Conservation (phyloP, 768 basidiomycete species). For the Sistotremastrum niveocremeum region DNA sequence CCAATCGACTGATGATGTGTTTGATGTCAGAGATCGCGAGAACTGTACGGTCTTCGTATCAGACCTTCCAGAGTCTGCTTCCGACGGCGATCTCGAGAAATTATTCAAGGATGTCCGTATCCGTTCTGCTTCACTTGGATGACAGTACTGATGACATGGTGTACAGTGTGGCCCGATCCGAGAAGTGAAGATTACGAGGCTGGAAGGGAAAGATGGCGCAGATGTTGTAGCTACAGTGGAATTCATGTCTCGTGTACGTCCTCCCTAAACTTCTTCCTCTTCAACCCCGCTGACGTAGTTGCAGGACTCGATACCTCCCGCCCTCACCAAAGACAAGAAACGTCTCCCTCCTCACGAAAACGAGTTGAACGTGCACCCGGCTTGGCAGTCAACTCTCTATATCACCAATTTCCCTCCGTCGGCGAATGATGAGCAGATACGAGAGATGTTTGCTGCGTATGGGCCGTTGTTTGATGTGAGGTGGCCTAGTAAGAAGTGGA, state of each 20-base stretch:
- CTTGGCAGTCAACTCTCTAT: conserved; percentile 90
- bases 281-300: conserved; percentile 1
- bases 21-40: conserved; percentile 69
- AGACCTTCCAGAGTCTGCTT: conserved; percentile 41
- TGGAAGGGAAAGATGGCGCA: conserved; percentile 22
- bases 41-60: conserved; percentile 84
- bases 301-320: conserved; percentile 72
- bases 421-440: conserved; percentile 61
- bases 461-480: conserved; percentile 88
- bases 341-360: conserved; percentile 40
- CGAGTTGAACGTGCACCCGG: conserved; percentile 77
- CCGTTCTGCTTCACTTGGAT: background rate
- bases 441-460: conserved; percentile 73
- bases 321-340: conserved; percentile 92
- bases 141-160: background rate
- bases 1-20: background rate
- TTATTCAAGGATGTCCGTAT: conserved; percentile 77
- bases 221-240: conserved; percentile 76
- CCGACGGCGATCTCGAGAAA: conserved; percentile 49
- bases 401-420: conserved; percentile 91
- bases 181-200: conserved; percentile 64
- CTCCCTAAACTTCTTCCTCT: background rate
- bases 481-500: conserved; percentile 98
- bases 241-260: conserved; percentile 52
- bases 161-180: conserved; percentile 78